phyloP scores from a whole-genome alignment of 768 basidiomycete species.

The Mycena sanguinolenta region DNA sequence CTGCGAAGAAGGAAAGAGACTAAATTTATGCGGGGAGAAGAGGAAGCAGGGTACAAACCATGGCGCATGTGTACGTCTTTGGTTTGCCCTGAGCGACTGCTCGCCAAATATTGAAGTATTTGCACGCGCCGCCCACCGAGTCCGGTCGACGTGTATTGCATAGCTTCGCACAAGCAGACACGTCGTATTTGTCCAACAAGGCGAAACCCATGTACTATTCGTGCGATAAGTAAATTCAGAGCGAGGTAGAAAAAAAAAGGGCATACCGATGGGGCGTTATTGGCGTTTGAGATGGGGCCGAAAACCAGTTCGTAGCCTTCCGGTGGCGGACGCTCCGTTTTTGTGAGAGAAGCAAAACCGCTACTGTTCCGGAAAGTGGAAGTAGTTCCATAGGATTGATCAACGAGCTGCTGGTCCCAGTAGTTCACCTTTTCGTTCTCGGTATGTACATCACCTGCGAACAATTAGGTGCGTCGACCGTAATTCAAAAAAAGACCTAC shows the following conservation, averaged over 20 bases:
- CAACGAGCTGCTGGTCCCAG: conserved; percentile 26
- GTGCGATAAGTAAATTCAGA: conserved; percentile 1
- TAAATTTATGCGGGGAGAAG: background rate
- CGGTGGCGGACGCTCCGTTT: conserved; percentile 27
- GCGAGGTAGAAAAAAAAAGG: background rate
- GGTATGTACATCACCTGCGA: conserved; percentile 37
- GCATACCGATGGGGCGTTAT: conserved; percentile 39
- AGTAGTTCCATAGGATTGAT: conserved; percentile 12
- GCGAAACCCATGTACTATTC: conserved; percentile 38
- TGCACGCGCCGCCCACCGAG: conserved; percentile 29
- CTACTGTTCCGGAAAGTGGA: conserved; percentile 31
- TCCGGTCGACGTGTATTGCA: conserved; percentile 32
- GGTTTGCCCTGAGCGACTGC: conserved; percentile 16
- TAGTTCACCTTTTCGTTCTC: conserved; percentile 35
- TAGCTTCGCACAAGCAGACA: conserved; percentile 28
- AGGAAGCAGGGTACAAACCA: conserved; percentile 15
- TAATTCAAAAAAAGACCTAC: background rate
- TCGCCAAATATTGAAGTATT: conserved; percentile 40
- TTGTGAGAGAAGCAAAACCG: conserved; percentile 34
- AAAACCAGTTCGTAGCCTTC: conserved; percentile 40
- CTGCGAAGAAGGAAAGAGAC: conserved; percentile 4
- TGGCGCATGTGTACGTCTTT: conserved; percentile 35
- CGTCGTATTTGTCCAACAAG: conserved; percentile 34
- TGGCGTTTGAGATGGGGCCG: conserved; percentile 40
- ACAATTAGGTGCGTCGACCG: background rate